phyloP scores from a whole-genome alignment of 768 basidiomycete species.

The Pleurotus tuoliensis region DNA sequence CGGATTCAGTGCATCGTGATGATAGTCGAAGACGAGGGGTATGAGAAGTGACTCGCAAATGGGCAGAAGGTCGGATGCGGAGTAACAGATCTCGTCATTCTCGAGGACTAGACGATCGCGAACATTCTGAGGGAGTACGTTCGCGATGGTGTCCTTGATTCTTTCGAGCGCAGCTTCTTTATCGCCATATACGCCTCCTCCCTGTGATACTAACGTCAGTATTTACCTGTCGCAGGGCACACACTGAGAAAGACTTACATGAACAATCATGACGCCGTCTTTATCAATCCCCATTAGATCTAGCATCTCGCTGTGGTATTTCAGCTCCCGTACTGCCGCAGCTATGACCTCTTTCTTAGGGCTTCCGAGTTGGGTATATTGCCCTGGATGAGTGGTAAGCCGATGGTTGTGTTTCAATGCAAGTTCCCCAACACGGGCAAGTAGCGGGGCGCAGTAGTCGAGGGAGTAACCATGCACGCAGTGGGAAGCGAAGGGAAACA shows the following conservation, averaged over 20 bases:
- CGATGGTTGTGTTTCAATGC: slow-evolving; percentile 72
- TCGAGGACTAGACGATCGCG: slow-evolving; percentile 81
- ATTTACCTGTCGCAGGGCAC: background rate
- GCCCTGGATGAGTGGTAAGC: slow-evolving; percentile 86
- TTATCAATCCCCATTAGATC: slow-evolving; percentile 76
- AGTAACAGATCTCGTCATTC: slow-evolving; percentile 94
- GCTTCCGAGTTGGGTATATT: slow-evolving; percentile 80
- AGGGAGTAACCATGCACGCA: slow-evolving; percentile 76
- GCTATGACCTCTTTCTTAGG: slow-evolving; percentile 72
- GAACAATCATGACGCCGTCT: slow-evolving; percentile 89
- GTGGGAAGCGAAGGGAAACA: slow-evolving; percentile 93
- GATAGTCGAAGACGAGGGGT: slow-evolving; percentile 74
- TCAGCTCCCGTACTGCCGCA: slow-evolving; percentile 74
- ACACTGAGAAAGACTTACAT: slow-evolving; percentile 38
- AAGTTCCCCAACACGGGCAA: slow-evolving; percentile 57
- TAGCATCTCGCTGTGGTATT: slow-evolving; percentile 87
- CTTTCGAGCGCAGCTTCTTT: slow-evolving; percentile 68
- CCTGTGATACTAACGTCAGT: slow-evolving; percentile 32
- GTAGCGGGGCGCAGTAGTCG: slow-evolving; percentile 58
- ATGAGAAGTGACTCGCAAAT: slow-evolving; percentile 81
- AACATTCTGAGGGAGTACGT: slow-evolving; percentile 56
- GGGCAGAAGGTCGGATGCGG: slow-evolving; percentile 82
- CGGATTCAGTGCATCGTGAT: slow-evolving; percentile 73
- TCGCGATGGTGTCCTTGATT: slow-evolving; percentile 65
- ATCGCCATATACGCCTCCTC: slow-evolving; percentile 81